Percentiles rank a stretch among this genome's conserved stretches.
Conservation (phyloP, 2,329 filamentous ascomycete species). For the Hirsutella rhossiliensis region DNA sequence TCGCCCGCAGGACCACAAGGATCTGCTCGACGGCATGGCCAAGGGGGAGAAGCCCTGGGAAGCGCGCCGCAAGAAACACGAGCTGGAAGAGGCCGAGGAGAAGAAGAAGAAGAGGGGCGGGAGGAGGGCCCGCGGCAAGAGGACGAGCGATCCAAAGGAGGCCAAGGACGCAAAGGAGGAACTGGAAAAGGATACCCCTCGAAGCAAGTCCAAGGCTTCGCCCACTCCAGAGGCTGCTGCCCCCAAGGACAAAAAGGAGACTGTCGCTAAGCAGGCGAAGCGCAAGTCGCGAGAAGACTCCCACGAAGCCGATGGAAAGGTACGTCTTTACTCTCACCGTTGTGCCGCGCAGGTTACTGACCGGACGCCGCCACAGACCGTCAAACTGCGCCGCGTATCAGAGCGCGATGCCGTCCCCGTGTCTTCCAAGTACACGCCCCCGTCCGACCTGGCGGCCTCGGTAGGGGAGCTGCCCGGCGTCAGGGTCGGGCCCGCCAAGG, state of each 20-base stretch:
- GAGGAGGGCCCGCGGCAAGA: slow-evolving; percentile 53
- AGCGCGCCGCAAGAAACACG: slow-evolving; percentile 48
- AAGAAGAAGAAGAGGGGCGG: slow-evolving; percentile 44
- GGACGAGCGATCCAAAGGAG: slow-evolving; percentile 46
- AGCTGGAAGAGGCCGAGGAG: slow-evolving; percentile 49
- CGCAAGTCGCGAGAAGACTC: slow-evolving; percentile 46
- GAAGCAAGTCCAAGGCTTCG: slow-evolving; percentile 23
- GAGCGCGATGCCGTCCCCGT: slow-evolving; percentile 30
- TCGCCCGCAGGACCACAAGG: slow-evolving; percentile 69
- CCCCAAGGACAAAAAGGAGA: slow-evolving; percentile 36
- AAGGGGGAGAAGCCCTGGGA: slow-evolving; percentile 84
- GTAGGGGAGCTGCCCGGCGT: slow-evolving; percentile 45
- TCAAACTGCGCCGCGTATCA: slow-evolving; percentile 40
- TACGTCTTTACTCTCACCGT: slow-evolving; percentile 14
- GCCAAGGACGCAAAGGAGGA: slow-evolving; percentile 47
- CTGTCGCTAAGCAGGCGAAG: slow-evolving; percentile 33
- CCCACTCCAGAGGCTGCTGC: slow-evolving; percentile 24
- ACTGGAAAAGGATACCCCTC: slow-evolving; percentile 27
- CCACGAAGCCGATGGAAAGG: slow-evolving; percentile 38
- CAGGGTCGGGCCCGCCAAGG: slow-evolving; percentile 58
- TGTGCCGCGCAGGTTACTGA: background rate
- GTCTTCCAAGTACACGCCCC: slow-evolving; percentile 31
- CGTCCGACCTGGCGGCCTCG: slow-evolving; percentile 36
- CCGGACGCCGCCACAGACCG: slow-evolving; percentile 17
- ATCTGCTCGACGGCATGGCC: slow-evolving; percentile 64